A percentile compares a stretch with the other conserved stretches of the same genome.
phyloP scores from a whole-genome alignment of 257 asterid species.

The Agastache rugosa region DNA sequence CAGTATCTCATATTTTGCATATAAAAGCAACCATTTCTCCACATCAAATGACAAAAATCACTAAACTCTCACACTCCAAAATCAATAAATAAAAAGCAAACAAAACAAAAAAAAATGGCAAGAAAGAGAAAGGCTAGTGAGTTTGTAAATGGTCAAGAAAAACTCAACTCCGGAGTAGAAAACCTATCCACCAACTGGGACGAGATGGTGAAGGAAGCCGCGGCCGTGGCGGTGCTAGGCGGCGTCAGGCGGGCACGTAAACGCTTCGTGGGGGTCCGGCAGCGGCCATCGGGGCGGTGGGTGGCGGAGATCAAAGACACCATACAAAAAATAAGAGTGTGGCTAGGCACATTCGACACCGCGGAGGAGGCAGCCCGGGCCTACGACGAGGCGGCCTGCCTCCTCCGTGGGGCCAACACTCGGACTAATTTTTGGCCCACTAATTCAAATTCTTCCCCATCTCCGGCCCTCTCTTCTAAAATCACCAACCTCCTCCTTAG shows the following conservation, averaged over 20 bases:
- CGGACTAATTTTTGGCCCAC: slow-evolving; percentile 85
- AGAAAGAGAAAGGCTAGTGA: slow-evolving; percentile 66
- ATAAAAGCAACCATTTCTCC: slow-evolving; percentile 38
- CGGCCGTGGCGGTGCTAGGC: slow-evolving; percentile 49
- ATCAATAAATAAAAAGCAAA: background rate
- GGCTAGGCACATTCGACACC: slow-evolving; percentile 83
- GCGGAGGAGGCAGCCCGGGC: slow-evolving; percentile 88
- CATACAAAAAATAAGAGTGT: slow-evolving; percentile 75
- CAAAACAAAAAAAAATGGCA: slow-evolving; percentile 45
- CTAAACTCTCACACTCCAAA: slow-evolving; percentile 3
- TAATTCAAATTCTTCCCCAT: slow-evolving; percentile 45
- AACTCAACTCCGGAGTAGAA: slow-evolving; percentile 32
- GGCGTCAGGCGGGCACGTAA: slow-evolving; percentile 59
- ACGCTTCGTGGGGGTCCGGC: slow-evolving; percentile 78
- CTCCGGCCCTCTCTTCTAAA: slow-evolving; percentile 72
- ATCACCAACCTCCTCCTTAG: slow-evolving; percentile 72
- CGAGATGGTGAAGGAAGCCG: slow-evolving; percentile 64
- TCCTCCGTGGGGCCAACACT: slow-evolving; percentile 87
- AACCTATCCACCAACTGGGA: slow-evolving; percentile 43
- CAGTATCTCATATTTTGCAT: slow-evolving; percentile 27
- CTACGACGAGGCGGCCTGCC: slow-evolving; percentile 81
- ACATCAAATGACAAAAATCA: slow-evolving; percentile 23
- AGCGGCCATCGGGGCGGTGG: slow-evolving; percentile 86
- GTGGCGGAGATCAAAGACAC: slow-evolving; percentile 88
- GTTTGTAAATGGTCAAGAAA: slow-evolving; percentile 28